Conservation (phyloP, 139 green algal species). For the Gonium pectorale region DNA sequence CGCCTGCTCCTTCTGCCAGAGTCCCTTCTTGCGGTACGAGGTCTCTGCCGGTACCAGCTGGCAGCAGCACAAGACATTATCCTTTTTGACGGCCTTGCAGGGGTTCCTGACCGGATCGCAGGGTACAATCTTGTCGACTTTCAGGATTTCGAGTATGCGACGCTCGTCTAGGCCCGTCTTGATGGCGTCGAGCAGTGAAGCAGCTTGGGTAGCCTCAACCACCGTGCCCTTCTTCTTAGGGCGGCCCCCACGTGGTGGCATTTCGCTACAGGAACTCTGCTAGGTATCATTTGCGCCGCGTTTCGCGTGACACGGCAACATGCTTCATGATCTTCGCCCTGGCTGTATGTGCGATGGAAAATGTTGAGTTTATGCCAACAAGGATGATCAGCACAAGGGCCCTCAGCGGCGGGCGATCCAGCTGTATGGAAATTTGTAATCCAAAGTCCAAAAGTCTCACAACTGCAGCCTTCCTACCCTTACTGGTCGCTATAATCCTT, state of each 20-base stretch:
- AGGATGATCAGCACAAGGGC: no score
- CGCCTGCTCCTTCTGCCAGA: constrained; percentile 81
- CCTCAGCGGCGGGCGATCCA: no score
- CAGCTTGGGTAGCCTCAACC: background rate
- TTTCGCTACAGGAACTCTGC: no score
- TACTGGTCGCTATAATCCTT: no score
- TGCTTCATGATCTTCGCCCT: no score
- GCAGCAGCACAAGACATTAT: constrained; percentile 83
- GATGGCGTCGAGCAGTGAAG: background rate
- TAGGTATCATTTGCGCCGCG: no score
- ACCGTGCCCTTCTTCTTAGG: background rate
- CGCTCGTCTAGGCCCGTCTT: background rate
- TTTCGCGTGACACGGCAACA: no score
- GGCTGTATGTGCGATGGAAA: no score
- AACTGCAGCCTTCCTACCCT: no score
- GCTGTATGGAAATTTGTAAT: no score
- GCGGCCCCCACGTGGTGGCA: background rate
- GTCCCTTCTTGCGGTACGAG: constrained; percentile 68
- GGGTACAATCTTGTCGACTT: background rate
- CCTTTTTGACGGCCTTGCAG: constrained; percentile 57
- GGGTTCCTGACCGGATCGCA: constrained; percentile 1
- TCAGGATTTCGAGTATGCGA: background rate
- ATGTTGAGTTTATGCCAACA: no score
- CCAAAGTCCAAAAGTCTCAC: no score
- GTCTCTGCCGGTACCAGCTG: constrained; percentile 66